Base-by-base conservation (phyloP, 805 yeast species). In the Yamadazyma laniorum region DNA sequence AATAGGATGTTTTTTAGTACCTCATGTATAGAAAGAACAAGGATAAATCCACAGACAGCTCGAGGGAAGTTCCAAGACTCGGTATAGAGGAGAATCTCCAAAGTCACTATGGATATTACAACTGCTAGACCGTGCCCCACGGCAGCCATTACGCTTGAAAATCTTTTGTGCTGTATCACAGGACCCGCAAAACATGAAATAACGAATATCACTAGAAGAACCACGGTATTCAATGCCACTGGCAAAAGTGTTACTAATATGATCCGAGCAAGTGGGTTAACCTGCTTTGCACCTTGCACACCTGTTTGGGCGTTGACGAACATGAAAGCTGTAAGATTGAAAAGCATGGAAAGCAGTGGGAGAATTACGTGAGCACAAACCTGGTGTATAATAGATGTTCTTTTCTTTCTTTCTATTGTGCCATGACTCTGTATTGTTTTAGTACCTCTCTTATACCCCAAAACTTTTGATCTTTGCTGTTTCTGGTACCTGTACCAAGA, bases 261-360 rank as follows among this genome's bases (percentile, higher is more conserved):
- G 21, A 91, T 58, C 40, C 97, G 70, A 9, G 83, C 45, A 0
- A 85, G 53, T 0, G 91, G 75, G 67, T 40, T 61, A 46, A n/a
- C 75, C 63, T 36, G 61, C 50, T 33, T 50, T 16, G 16, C 26
- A 12, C 30, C 19, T n/a, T 23, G 22, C 1, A 88, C 95, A 21
- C 96, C 96, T 23, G 82, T 86, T 65, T 88, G 96, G 1, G 96
- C 72, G 60, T 89, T 90, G 52, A 85, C 82, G 53, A 85, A 91
- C 36, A 81, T 68, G 59, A 79, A 91, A 0, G 95, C 90, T 37
- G 80, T 63, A 40, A 83, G 75, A 34, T 50, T 48, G 12, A 49
- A 39, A 7, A 41, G 1, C 1, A 50, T 34, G 5, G 44, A 44
- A 3, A 57, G 11, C 2, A 50, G 25, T 6, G 58, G 58, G 3